These are phyloP conservation scores for Trichoderma virens DNA, from an alignment of 495 filamentous ascomycete genomes.

Conservation along the genomic window DNA sequence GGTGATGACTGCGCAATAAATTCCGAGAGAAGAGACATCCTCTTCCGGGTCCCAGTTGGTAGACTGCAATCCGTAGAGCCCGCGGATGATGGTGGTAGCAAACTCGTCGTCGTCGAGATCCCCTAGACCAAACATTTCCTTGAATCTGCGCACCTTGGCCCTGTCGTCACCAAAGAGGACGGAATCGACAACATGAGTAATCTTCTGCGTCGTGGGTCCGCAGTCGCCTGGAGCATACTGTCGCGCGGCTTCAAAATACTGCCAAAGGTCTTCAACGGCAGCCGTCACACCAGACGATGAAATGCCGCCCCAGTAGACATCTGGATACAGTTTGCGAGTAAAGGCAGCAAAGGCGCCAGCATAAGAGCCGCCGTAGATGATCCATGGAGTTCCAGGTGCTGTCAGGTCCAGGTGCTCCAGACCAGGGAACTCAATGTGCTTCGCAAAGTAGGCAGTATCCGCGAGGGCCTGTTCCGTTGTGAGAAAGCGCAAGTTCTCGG, in stretches of 20 bases:
- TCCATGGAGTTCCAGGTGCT: conserved; percentile 50
- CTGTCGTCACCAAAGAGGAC: conserved; percentile 50
- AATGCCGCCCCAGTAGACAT: conserved; percentile 61
- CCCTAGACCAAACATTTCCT: conserved; percentile 50
- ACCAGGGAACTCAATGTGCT: conserved; percentile 56
- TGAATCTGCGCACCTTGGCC: conserved; percentile 41
- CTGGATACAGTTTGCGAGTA: conserved; percentile 59
- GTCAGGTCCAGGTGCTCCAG: conserved; percentile 55
- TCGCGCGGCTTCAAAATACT: conserved; percentile 60
- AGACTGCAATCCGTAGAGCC: conserved; percentile 50
- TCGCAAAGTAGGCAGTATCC: conserved; percentile 64
- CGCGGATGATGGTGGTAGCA: conserved; percentile 42
- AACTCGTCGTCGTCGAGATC: conserved; percentile 57
- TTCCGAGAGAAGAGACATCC: conserved; percentile 43
- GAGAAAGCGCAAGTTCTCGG: conserved; percentile 61
- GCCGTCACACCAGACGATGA: conserved; percentile 63
- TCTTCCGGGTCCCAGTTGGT: conserved; percentile 63
- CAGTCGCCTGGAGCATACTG: conserved; percentile 45
- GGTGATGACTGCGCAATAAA: conserved; percentile 55
- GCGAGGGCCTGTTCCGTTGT: conserved; percentile 68
- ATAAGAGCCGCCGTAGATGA: conserved; percentile 69
- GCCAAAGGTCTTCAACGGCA: conserved; percentile 65
- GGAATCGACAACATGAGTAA: conserved; percentile 55
- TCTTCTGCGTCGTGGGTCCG: conserved; percentile 46
- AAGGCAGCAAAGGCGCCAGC: conserved; percentile 67